Evolutionary conservation across 345 rosid genomes (phyloP), one percentile per base, ranked within the genome.

Genomic region (Theobroma cacao): DNA sequence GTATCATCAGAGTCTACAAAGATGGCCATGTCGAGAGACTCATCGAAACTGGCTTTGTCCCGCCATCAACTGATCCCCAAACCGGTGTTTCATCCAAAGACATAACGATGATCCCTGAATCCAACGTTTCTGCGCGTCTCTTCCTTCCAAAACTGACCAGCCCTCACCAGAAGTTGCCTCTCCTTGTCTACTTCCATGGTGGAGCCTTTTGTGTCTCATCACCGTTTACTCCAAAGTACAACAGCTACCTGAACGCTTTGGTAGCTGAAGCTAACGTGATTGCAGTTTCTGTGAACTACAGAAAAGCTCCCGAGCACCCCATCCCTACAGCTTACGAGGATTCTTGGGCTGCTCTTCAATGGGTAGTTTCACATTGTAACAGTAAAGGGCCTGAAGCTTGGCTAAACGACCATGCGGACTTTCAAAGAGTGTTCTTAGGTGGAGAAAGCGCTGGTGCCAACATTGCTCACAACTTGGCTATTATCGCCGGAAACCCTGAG

Each of bases 381-480:
- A 78, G 78, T 40, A 59, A 79, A 38, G 89, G 89, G 38, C 76
- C 81, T 0, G 86, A 84, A 15, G 67, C 63, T 20, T 88, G 91
- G 91, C 75, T 89, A 5, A 84, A 82, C 41, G 12, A 59, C 36
- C 67, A 84, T 45, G 91, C 81, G 0, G 84, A 88, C 56, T 86
- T 86, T 17, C 70, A 33, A 0, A 79, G 78, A 52, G 75, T 88
- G 11, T 88, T 84, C 56, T 4, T 86, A 48, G 87, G 61, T 7
- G 90, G 92, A 36, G 91, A 81, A 2, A 84, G 87, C 40, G 86
- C 89, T 11, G 90, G 93, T 0, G 92, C 80, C n/a, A 90, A 90
- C 40, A 84, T 88, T 14, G 75, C 79, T 13, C 95, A 88, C 72
- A 84, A 87, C 20, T 47, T 88, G 76, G 91, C 91, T 2, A 74